Evolutionary conservation across 2,329 filamentous ascomycete species (phyloP).

Genomic region (Trichoderma breve): DNA sequence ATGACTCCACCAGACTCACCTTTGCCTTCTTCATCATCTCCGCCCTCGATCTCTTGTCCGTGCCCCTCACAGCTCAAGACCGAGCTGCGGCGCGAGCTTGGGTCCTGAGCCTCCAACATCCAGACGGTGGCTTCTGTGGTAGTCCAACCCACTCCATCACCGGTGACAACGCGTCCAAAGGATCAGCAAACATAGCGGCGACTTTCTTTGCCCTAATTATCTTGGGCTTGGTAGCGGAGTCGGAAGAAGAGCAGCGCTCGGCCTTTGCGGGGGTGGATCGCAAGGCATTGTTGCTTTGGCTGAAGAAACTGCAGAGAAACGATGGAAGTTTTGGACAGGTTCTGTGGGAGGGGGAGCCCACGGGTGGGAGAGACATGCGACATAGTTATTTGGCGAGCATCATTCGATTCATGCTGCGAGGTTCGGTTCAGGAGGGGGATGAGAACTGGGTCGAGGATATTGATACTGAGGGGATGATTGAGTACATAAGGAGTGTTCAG

Average conservation of each 20-base stretch:
- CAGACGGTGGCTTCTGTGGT: constrained; percentile 82
- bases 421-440: constrained; percentile 50
- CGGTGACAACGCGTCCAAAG: constrained; percentile 45
- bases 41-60: constrained; percentile 76
- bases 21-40: constrained; percentile 87
- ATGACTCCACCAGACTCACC: constrained; percentile 86
- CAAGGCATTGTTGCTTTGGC: constrained; percentile 67
- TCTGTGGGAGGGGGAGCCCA: constrained; percentile 57
- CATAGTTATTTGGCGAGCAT: constrained; percentile 84
- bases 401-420: constrained; percentile 78
- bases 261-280: constrained; percentile 66
- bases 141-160: constrained; percentile 63
- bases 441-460: constrained; percentile 66
- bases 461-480: constrained; percentile 65
- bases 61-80: constrained; percentile 50
- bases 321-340: constrained; percentile 94
- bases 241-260: constrained; percentile 37
- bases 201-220: constrained; percentile 85
- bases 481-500: constrained; percentile 67
- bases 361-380: constrained; percentile 79
- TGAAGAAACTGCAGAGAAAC: constrained; percentile 69
- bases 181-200: constrained; percentile 71
- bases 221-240: constrained; percentile 54
- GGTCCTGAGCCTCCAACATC: constrained; percentile 85
- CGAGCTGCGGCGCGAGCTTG: constrained; percentile 59